Conservation (phyloP, 208 protist species). For the Trypanosoma brucei region DNA sequence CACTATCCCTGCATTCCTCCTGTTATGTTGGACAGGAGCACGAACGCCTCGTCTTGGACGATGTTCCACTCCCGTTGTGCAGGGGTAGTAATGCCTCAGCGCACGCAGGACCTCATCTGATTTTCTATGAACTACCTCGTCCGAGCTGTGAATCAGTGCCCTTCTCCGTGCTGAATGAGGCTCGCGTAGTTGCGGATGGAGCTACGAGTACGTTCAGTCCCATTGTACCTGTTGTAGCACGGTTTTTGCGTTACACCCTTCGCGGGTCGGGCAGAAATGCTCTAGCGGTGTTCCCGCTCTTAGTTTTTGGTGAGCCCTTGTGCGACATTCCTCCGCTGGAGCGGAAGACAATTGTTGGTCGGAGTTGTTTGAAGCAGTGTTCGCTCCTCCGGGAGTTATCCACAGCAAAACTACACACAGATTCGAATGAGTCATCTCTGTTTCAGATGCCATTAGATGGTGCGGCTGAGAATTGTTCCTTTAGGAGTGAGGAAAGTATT, state of each 20-base stretch:
- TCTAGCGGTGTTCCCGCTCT: constrained; percentile 17
- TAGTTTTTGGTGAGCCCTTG: constrained; percentile 24
- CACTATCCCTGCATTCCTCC: constrained; percentile 16
- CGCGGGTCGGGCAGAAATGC: constrained; percentile 14
- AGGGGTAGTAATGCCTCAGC: not conserved
- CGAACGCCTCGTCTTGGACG: constrained; percentile 20
- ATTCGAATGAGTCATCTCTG: too few relatives aligned
- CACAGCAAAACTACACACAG: too few relatives aligned
- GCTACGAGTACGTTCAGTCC: constrained; percentile 3
- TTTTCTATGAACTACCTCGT: constrained; percentile 17
- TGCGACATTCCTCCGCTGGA: constrained; percentile 13
- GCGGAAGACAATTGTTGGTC: constrained; percentile 10
- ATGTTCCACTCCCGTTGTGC: constrained; percentile 20
- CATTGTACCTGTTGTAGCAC: constrained; percentile 21
- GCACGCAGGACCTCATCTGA: constrained; percentile 1
- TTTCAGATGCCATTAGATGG: too few relatives aligned
- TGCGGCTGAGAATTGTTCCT: too few relatives aligned
- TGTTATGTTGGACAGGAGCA: constrained; percentile 22
- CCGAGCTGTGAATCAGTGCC: not conserved
- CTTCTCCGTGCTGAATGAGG: constrained; percentile 5
- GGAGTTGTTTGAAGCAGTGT: not conserved
- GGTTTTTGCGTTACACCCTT: constrained; percentile 20
- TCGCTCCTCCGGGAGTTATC: not conserved
- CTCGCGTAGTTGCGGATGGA: not conserved
- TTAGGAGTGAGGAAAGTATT: too few relatives aligned